Percentiles rank a stretch among this genome's conserved stretches.
These are phyloP conservation scores for Histomonas meleagridis DNA, from an alignment of 208 protist genomes.

Conservation along the genomic window DNA sequence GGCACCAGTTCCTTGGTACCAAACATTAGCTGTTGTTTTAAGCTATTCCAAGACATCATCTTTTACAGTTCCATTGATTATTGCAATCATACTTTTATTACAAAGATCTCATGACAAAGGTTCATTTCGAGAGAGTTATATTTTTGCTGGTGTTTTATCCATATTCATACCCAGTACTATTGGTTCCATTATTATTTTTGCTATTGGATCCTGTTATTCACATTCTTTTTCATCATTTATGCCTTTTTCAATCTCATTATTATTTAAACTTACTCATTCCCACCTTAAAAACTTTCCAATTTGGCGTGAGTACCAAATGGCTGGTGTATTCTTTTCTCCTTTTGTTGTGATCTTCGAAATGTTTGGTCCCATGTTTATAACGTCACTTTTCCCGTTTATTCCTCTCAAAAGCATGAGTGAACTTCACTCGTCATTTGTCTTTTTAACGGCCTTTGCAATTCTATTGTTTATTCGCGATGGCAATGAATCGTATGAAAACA, in stretches of 20 bases:
- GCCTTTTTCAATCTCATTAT: neutral
- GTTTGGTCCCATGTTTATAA: neutral
- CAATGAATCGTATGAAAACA: neutral
- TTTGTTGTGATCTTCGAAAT: neutral
- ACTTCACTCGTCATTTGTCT: neutral
- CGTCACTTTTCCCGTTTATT: neutral
- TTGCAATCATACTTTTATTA: neutral
- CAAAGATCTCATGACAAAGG: neutral
- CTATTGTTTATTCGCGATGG: neutral
- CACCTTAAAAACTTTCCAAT: neutral
- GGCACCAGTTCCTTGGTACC: neutral
- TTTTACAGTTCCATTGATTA: neutral
- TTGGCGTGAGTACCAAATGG: conserved; percentile 34
- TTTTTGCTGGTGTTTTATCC: neutral
- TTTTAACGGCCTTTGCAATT: neutral
- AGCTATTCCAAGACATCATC: neutral
- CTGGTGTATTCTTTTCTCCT: neutral
- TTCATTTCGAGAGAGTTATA: neutral
- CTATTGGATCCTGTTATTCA: neutral
- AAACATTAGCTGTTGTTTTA: neutral
- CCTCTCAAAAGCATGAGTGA: neutral
- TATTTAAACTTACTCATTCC: neutral
- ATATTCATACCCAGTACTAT: neutral
- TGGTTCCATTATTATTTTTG: neutral
- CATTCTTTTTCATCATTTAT: neutral